These are phyloP conservation scores for Polyporus arcularius DNA, from an alignment of 768 basidiomycete species.

Conservation along the genomic window DNA sequence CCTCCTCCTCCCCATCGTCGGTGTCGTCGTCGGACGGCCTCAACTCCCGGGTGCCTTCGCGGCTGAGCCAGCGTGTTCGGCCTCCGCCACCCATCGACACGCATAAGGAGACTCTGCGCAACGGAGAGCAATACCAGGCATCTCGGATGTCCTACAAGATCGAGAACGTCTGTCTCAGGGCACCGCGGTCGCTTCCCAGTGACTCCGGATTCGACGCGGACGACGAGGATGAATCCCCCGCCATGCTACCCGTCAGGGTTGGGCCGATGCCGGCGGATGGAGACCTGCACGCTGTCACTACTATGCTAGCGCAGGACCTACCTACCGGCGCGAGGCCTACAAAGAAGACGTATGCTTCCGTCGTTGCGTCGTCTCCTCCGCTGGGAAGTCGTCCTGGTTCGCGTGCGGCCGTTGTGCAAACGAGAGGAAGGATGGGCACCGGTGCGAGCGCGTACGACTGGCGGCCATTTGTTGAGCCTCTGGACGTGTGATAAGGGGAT, in stretches of 20 bases:
- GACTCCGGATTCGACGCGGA: conserved; percentile 15
- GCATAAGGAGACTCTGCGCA: neutral
- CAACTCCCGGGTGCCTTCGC: neutral
- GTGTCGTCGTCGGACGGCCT: neutral
- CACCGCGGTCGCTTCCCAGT: neutral
- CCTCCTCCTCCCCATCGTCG: neutral
- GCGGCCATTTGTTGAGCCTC: neutral
- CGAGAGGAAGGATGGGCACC: neutral
- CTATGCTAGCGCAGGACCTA: neutral
- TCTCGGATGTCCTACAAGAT: conserved; percentile 2
- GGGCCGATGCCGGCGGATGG: neutral
- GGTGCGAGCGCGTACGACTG: neutral
- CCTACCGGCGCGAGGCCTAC: neutral
- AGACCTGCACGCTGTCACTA: neutral
- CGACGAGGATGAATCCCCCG: conserved; percentile 1
- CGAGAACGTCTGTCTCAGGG: conserved; percentile 4
- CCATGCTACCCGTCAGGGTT: neutral
- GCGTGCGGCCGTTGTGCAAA: neutral
- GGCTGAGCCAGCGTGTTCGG: conserved; percentile 13
- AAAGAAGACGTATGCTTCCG: conserved; percentile 4
- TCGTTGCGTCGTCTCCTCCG: conserved; percentile 1
- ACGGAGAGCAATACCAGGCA: neutral
- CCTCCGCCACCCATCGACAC: conserved; percentile 8
- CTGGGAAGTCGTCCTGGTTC: neutral
- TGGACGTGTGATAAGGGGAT: neutral